Percentiles rank a stretch among this genome's conserved stretches.
phyloP scores from a whole-genome alignment of 1,284 basidiomycete genomes.

The Irpex sp. region DNA sequence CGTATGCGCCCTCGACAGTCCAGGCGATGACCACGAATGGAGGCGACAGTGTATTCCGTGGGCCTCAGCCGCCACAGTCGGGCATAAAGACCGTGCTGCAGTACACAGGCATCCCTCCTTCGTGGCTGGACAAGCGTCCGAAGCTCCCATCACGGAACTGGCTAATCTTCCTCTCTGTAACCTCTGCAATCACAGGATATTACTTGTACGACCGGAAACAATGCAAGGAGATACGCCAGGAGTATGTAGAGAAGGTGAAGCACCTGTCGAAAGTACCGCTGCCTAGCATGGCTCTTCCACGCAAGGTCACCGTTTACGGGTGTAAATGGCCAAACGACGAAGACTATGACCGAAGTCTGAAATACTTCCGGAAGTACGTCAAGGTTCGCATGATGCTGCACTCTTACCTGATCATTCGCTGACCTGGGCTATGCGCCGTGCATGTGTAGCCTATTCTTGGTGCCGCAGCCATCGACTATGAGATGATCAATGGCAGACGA shows the following conservation, averaged over 20 bases:
- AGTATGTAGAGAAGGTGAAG: slow-evolving; percentile 80
- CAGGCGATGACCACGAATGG: slow-evolving; percentile 26
- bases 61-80: slow-evolving; percentile 22
- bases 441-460: slow-evolving; percentile 80
- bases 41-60: slow-evolving; percentile 23
- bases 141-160: slow-evolving; percentile 88
- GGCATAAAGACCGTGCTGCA: slow-evolving; percentile 32
- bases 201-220: slow-evolving; percentile 85
- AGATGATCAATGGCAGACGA: slow-evolving; percentile 76
- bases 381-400: slow-evolving; percentile 62
- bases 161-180: slow-evolving; percentile 85
- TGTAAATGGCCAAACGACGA: slow-evolving; percentile 94
- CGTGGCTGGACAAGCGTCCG: slow-evolving; percentile 73
- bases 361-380: slow-evolving; percentile 94
- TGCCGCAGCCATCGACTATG: slow-evolving; percentile 92
- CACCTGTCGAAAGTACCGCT: slow-evolving; percentile 70
- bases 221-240: slow-evolving; percentile 72
- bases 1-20: slow-evolving; percentile 9
- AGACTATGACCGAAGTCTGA: slow-evolving; percentile 80
- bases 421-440: slow-evolving; percentile 7
- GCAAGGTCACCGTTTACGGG: slow-evolving; percentile 86
- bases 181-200: slow-evolving; percentile 65
- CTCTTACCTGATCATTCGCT: slow-evolving; percentile 7
- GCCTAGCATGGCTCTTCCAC: slow-evolving; percentile 63
- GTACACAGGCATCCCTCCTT: slow-evolving; percentile 55